These are phyloP conservation scores for Tilletia caries DNA, from an alignment of 1,284 basidiomycete genomes.

Conservation along the genomic window DNA sequence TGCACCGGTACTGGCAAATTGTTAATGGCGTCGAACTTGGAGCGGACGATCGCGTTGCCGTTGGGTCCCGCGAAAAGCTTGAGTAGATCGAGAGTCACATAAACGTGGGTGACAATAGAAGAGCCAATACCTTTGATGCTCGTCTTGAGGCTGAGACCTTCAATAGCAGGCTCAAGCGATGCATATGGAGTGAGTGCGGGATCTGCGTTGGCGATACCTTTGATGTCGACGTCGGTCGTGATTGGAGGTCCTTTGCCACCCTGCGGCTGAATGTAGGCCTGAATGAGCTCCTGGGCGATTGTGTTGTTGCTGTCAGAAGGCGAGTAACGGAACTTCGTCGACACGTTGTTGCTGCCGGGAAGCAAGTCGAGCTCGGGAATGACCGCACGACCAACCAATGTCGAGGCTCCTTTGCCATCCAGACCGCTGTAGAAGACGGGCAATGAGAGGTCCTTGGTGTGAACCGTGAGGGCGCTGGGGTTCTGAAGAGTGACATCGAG, in stretches of 20 bases:
- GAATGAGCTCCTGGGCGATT: conserved; percentile 59
- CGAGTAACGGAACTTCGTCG: conserved; percentile 67
- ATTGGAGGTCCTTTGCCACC: conserved; percentile 29
- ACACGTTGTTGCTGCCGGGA: conserved; percentile 63
- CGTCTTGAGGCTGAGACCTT: conserved; percentile 61
- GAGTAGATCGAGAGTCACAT: not conserved
- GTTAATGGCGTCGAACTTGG: conserved; percentile 9
- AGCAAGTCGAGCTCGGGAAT: conserved; percentile 58
- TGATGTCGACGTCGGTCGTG: conserved; percentile 18
- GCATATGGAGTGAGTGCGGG: conserved; percentile 62
- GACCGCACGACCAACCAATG: conserved; percentile 53
- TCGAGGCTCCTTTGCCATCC: conserved; percentile 23
- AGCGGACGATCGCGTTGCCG: not conserved
- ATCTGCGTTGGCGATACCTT: conserved; percentile 21
- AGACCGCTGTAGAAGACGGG: conserved; percentile 64
- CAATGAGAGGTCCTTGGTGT: conserved; percentile 63
- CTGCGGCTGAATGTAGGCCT: conserved; percentile 48
- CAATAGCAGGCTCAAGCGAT: conserved; percentile 64
- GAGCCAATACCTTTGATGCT: conserved; percentile 58
- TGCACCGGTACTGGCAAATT: not conserved
- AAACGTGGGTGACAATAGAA: conserved; percentile 26
- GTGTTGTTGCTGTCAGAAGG: conserved; percentile 63
- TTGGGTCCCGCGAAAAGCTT: not conserved
- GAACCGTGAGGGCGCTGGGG: conserved; percentile 62
- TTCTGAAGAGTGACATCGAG: conserved; percentile 33